A percentile compares a stretch with the other conserved stretches of the same genome.
phyloP scores from a whole-genome alignment of 805 yeast species.

The Candida boidinii region DNA sequence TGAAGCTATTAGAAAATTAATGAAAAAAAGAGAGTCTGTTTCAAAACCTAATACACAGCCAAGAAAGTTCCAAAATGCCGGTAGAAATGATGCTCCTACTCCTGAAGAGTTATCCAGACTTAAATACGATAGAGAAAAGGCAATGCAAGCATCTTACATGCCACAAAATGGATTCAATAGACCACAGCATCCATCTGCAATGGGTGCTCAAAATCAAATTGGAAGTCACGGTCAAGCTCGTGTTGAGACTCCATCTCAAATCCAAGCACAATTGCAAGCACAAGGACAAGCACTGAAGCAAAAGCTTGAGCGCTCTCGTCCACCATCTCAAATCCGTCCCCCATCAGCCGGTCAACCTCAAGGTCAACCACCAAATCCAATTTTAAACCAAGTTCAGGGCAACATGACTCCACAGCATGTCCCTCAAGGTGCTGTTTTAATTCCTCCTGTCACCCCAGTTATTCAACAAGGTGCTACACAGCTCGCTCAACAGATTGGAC shows the following conservation, averaged over 20 bases:
- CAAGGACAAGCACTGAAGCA: constrained; percentile 7
- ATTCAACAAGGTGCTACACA: no score
- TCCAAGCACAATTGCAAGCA: constrained; percentile 6
- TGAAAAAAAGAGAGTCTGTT: constrained; percentile 79
- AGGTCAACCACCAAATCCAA: background rate
- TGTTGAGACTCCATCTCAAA: constrained; percentile 4
- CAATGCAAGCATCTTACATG: constrained; percentile 67
- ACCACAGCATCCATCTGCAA: constrained; percentile 1
- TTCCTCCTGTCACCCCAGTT: no score
- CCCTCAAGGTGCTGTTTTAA: background rate
- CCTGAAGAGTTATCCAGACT: constrained; percentile 80
- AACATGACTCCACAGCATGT: background rate
- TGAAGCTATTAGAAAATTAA: constrained; percentile 86
- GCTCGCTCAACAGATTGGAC: no score
- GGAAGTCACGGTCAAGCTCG: background rate
- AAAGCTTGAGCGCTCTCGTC: constrained; percentile 1
- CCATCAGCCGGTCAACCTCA: background rate
- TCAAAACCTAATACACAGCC: constrained; percentile 46
- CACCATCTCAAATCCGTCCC: background rate
- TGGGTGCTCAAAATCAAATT: background rate
- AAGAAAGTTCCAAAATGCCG: constrained; percentile 28
- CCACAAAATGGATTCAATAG: constrained; percentile 10
- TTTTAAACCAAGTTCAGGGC: no score
- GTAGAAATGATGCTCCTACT: constrained; percentile 52
- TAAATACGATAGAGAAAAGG: constrained; percentile 80